Percentiles rank a stretch among this genome's conserved stretches.
Conservation (phyloP, 768 basidiomycete genomes). For the Agaricus sinodeliciosus region DNA sequence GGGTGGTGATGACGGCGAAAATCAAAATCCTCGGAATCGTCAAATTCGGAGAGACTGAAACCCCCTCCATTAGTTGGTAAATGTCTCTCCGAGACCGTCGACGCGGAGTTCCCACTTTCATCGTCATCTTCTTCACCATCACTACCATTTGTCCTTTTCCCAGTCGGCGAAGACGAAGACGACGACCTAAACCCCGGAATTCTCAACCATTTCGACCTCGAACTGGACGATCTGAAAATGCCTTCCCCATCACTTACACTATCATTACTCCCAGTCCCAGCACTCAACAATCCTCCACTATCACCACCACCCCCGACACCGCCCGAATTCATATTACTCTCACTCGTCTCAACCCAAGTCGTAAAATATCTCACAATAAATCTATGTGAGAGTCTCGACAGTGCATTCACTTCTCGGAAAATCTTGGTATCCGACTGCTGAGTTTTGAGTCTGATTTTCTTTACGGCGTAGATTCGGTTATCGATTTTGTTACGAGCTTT, state of each 20-base stretch:
- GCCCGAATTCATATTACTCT: conserved; percentile 30
- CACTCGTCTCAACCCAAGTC: conserved; percentile 79
- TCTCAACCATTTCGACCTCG: not conserved
- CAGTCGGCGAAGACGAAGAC: not conserved
- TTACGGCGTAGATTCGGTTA: conserved; percentile 83
- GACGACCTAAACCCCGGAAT: conserved; percentile 28
- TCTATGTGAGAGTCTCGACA: conserved; percentile 83
- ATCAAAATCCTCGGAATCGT: conserved; percentile 51
- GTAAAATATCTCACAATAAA: conserved; percentile 91
- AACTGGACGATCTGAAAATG: not conserved
- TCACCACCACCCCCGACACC: conserved; percentile 15
- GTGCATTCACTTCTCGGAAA: conserved; percentile 83
- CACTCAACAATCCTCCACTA: not conserved
- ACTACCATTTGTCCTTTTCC: not conserved
- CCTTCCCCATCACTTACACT: not conserved
- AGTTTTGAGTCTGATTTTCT: conserved; percentile 80
- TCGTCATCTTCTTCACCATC: not conserved
- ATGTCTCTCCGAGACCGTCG: conserved; percentile 21
- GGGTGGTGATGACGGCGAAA: too few species aligned
- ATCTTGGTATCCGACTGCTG: conserved; percentile 81
- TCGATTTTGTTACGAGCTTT: conserved; percentile 91
- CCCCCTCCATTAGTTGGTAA: conserved; percentile 40
- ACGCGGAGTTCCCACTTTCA: not conserved
- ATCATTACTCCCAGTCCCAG: conserved; percentile 20
- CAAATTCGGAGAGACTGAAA: conserved; percentile 39